Evolutionary conservation across 2,329 filamentous ascomycete genomes (phyloP).

Genomic region (Xylariaceae sp.): DNA sequence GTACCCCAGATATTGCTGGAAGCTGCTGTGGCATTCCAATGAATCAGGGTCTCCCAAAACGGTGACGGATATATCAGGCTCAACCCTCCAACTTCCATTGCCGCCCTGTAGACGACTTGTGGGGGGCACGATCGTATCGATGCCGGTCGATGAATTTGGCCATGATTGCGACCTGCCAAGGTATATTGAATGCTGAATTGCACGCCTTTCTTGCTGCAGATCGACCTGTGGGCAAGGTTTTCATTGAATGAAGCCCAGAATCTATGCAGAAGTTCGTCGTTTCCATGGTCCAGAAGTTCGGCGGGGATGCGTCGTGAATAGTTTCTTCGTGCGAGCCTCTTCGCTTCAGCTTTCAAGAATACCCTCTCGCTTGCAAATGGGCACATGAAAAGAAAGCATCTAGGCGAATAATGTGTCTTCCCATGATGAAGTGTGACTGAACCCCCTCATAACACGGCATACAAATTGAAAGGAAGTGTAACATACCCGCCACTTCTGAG

Average conservation of each 20-base stretch:
- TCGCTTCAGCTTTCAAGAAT: not conserved
- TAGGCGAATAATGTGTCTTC: not conserved
- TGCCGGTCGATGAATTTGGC: not conserved
- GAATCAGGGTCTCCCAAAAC: not conserved
- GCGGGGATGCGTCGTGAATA: not conserved
- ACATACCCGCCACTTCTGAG: not conserved
- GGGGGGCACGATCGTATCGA: not conserved
- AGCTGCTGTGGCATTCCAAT: not conserved
- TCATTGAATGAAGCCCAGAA: not conserved
- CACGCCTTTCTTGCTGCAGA: not conserved
- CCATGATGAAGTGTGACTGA: not conserved
- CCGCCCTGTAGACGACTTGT: not conserved
- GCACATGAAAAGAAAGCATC: not conserved
- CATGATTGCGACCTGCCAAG: not conserved
- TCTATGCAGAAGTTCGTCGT: not conserved
- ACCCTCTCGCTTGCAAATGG: not conserved
- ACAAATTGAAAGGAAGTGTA: not conserved
- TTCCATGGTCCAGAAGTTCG: not conserved
- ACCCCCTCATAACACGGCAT: not conserved
- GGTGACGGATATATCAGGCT: not conserved
- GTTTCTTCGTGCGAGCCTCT: not conserved
- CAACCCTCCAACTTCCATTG: not conserved
- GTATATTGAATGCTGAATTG: not conserved
- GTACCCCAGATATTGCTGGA: not conserved
- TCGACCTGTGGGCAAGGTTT: not conserved